A percentile compares a stretch with the other conserved stretches of the same genome.
These are phyloP conservation scores for Cladosporium velox DNA, from an alignment of 2,329 filamentous ascomycete genomes.

Conservation along the genomic window DNA sequence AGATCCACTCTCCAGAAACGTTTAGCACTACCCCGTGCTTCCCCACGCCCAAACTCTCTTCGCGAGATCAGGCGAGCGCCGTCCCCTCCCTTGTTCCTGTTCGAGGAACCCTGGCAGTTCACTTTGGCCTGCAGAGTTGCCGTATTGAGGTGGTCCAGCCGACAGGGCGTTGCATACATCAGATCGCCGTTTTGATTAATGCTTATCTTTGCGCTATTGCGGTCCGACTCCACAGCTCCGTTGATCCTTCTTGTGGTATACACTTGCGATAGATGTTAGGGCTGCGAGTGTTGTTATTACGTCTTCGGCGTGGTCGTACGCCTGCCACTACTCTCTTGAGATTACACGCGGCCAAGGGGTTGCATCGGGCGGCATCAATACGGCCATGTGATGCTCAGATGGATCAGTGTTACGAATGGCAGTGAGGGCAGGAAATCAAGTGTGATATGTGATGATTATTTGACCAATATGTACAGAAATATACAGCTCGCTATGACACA, in stretches of 20 bases:
- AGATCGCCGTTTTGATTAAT: not conserved
- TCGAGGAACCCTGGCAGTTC: not conserved
- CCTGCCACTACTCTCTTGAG: not conserved
- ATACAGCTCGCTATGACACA: conserved; percentile 2
- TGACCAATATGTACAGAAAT: not conserved
- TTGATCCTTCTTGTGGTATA: not conserved
- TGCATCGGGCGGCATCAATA: not conserved
- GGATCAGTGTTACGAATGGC: not conserved
- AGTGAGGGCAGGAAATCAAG: not conserved
- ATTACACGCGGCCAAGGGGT: not conserved
- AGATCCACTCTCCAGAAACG: not conserved
- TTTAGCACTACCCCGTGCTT: conserved; percentile 12
- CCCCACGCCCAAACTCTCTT: conserved; percentile 13
- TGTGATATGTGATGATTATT: not conserved
- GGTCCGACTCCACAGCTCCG: not conserved
- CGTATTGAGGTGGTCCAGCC: conserved; percentile 3
- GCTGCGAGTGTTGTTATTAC: not conserved
- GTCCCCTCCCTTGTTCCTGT: not conserved
- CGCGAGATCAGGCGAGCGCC: conserved; percentile 10
- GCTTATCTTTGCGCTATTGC: not conserved
- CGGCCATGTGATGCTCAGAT: not conserved
- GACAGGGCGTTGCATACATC: not conserved
- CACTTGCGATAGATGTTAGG: not conserved
- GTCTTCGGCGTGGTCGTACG: not conserved
- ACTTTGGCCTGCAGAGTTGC: conserved; percentile 8